Conservation (phyloP, 164 flowering plant genomes). For the Stephania yunnanensis region DNA sequence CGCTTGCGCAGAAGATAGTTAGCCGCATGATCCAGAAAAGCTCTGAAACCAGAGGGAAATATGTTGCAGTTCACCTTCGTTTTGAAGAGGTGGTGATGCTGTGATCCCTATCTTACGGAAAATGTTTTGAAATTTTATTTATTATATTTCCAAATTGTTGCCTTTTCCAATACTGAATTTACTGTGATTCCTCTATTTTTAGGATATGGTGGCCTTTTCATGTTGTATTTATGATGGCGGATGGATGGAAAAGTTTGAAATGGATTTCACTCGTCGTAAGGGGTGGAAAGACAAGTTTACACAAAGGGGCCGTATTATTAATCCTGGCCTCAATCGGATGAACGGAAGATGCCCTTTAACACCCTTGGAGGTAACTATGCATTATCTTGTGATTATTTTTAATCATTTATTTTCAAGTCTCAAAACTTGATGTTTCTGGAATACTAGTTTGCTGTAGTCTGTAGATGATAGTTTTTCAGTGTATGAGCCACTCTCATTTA, state of each 20-base stretch:
- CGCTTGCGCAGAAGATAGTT: conserved; percentile 53
- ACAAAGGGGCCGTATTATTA: conserved; percentile 37
- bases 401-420: not conserved
- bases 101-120: not conserved
- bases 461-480: not conserved
- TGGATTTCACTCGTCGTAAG: conserved; percentile 62
- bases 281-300: conserved; percentile 83
- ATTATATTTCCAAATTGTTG: not conserved
- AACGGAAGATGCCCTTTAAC: conserved; percentile 88
- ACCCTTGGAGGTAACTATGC: conserved; percentile 74
- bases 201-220: conserved; percentile 99
- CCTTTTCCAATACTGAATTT: not conserved
- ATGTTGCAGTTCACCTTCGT: conserved; percentile 78
- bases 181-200: conserved; percentile 6
- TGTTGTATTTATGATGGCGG: conserved; percentile 92
- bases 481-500: not conserved
- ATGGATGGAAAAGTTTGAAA: conserved; percentile 45
- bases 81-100: conserved; percentile 69
- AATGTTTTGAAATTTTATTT: not conserved
- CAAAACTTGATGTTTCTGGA: too few species aligned
- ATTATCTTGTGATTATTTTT: not conserved
- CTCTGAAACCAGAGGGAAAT: conserved; percentile 57
- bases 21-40: conserved; percentile 59
- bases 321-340: conserved; percentile 58
- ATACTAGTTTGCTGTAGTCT: too few species aligned